Evolutionary conservation across 495 filamentous ascomycete genomes (phyloP), one percentile per base, ranked within the genome.

Genomic region (Mytilinidion resinicola): DNA sequence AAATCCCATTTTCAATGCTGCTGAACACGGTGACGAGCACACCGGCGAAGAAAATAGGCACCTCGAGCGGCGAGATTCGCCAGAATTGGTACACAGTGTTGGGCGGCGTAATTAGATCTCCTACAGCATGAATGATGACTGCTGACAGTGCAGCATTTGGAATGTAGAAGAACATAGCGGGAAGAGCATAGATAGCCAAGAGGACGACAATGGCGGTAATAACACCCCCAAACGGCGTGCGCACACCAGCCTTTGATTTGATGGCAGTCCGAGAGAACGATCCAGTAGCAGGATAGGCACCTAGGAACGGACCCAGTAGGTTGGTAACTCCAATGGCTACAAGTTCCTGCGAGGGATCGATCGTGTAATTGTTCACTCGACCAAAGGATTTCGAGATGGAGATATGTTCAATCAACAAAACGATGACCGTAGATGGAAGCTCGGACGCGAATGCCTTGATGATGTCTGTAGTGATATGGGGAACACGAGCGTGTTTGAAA

Each of bases 381-480:
- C 93, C 93, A 58, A 98, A 98, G 0, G 93, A 97, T 73, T 98
- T 98, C 36, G 91, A 90, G 59, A 98, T 98, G n/a, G 95, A 73
- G 14, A 77, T 77, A 56, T 77, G 74, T 71, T 98, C 93, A 64
- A 98, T 96, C 46, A 98, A 76, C 43, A 97, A 77, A 8, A 98
- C 95, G 62, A 98, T 96, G 44, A 96, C 87, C 0, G 85, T 82
- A 14, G 86, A 87, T 0, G 90, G 90, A 0, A 96, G 73, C 49
- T 90, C 73, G 39, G 71, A 71, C 9, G 77, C 71, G 67, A 90
- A 89, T 8, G 80, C 66, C 1, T 63, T 75, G 64, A 92, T 81
- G 53, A 93, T 78, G 0, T 74, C 69, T 0, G 73, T 76, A 63
- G 86, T 82, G 55, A 96, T 73, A 0, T 71, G 76, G 0, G 91